Conservation (phyloP, 768 basidiomycete species). For the Mycena floridula region DNA sequence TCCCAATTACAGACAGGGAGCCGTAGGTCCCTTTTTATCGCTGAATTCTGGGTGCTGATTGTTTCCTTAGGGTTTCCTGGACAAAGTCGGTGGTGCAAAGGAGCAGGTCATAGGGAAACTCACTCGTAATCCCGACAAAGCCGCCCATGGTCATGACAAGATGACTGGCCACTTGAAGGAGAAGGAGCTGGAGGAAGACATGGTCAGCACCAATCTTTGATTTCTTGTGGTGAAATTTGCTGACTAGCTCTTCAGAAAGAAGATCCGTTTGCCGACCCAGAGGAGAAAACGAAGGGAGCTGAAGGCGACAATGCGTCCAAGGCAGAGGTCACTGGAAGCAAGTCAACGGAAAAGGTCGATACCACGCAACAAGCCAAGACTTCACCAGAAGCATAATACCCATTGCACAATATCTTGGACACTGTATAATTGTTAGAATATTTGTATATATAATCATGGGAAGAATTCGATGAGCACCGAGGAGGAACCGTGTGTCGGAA, state of each 20-base stretch:
- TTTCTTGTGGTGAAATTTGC: neutral
- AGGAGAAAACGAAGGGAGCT: neutral
- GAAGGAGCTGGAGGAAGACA: neutral
- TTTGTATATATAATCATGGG: too few relatives aligned
- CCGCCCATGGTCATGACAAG: neutral
- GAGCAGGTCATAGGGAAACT: neutral
- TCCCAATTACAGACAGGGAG: neutral
- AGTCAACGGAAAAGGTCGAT: too few relatives aligned
- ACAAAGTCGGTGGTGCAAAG: neutral
- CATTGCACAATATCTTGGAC: too few relatives aligned
- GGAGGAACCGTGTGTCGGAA: too few relatives aligned
- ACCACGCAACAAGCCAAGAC: too few relatives aligned
- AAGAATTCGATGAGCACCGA: too few relatives aligned
- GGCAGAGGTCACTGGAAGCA: too few relatives aligned
- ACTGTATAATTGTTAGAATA: too few relatives aligned
- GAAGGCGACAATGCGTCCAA: too few relatives aligned
- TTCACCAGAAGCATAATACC: too few relatives aligned
- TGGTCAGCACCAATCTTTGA: neutral
- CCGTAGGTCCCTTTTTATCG: neutral
- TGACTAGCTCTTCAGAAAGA: neutral
- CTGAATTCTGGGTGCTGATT: neutral
- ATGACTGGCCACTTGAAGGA: neutral
- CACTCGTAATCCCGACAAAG: neutral
- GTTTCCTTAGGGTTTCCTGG: neutral
- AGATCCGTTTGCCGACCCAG: neutral